phyloP scores from a whole-genome alignment of 306 rosid species.

The Inga laurina region DNA sequence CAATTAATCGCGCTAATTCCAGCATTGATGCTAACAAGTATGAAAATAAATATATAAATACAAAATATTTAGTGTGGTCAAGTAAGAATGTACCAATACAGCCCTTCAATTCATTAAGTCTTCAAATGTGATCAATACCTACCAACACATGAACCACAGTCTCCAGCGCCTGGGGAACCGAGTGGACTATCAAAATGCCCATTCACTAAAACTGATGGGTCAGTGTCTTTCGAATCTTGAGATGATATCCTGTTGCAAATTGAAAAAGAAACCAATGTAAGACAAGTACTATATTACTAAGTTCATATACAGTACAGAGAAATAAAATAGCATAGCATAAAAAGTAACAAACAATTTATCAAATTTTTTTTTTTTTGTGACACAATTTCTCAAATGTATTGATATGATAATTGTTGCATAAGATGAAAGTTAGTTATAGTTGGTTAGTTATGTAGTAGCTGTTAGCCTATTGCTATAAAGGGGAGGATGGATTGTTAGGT shows the following conservation, averaged over 20 bases:
- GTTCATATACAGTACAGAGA: constrained; percentile 15
- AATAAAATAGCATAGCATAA: neutral
- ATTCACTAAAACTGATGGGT: constrained; percentile 82
- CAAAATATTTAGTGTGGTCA: constrained; percentile 22
- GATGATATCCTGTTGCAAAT: constrained; percentile 70
- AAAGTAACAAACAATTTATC: neutral
- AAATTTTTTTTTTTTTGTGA: neutral
- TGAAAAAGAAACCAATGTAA: constrained; percentile 32
- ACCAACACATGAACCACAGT: constrained; percentile 99
- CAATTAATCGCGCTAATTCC: constrained; percentile 83
- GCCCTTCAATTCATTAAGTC: constrained; percentile 22
- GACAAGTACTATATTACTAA: constrained; percentile 13
- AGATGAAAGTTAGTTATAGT: neutral
- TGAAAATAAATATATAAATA: constrained; percentile 8
- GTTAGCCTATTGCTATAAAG: neutral
- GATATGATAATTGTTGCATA: neutral
- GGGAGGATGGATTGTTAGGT: neutral
- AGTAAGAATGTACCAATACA: constrained; percentile 9
- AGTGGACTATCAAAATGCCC: constrained; percentile 95
- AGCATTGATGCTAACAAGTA: constrained; percentile 80
- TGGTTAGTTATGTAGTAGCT: neutral
- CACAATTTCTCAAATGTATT: neutral
- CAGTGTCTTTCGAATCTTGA: constrained; percentile 61
- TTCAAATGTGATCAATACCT: constrained; percentile 43
- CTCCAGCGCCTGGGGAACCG: constrained; percentile 97